phyloP scores from a whole-genome alignment of 2,329 filamentous ascomycete species.

The Lachnellula occidentalis region DNA sequence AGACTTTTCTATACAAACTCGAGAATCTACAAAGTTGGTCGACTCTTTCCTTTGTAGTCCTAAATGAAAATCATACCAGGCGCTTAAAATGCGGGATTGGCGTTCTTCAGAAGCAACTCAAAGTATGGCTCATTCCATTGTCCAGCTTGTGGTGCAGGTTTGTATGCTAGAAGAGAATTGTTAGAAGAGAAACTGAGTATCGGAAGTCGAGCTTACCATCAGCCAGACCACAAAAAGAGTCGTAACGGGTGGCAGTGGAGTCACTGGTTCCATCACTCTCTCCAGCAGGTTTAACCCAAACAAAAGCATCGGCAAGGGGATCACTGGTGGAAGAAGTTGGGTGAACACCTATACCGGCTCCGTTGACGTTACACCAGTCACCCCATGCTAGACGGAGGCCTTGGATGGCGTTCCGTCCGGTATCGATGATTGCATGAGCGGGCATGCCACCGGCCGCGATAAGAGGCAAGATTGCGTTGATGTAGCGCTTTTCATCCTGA shows the following conservation, averaged over 20 bases:
- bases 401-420: conserved; percentile 44
- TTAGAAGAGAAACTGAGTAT: neutral
- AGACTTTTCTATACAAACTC: neutral
- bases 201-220: conserved; percentile 54
- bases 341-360: conserved; percentile 31
- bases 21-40: neutral
- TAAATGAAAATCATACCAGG: neutral
- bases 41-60: neutral
- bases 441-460: conserved; percentile 26
- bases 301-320: conserved; percentile 29
- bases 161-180: conserved; percentile 25
- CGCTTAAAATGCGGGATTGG: conserved; percentile 22
- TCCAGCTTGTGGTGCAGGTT: conserved; percentile 39
- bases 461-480: conserved; percentile 36
- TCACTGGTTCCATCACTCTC: conserved; percentile 27
- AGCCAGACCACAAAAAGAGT: conserved; percentile 42
- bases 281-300: conserved; percentile 34
- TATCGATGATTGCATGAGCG: conserved; percentile 44
- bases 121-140: conserved; percentile 42
- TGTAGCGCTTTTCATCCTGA: conserved; percentile 38
- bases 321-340: conserved; percentile 23
- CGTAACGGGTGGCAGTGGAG: conserved; percentile 39
- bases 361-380: conserved; percentile 39
- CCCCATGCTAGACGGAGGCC: conserved; percentile 41
- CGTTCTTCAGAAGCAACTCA: conserved; percentile 39